phyloP scores from a whole-genome alignment of 225 moss, liverwort and hornwort genomes.

The Ulota crispa region DNA sequence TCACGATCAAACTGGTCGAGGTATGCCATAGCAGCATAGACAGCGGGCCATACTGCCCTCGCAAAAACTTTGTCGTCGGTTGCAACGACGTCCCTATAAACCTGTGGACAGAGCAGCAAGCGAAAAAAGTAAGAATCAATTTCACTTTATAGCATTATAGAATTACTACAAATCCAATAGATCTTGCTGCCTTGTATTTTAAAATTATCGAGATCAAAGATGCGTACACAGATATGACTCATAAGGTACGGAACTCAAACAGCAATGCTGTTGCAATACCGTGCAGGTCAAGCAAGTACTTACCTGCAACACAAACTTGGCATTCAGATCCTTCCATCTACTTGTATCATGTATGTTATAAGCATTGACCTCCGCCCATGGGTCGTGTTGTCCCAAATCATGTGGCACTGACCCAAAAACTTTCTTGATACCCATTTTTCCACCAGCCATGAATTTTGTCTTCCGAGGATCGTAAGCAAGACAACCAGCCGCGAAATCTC shows the following conservation, averaged over 20 bases:
- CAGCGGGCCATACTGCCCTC: conserved; percentile 87
- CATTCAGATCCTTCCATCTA: conserved; percentile 95
- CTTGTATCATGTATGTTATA: conserved; percentile 99
- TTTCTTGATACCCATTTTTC: conserved; percentile 74
- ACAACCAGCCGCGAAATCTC: conserved; percentile 90
- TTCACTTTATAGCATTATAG: neutral
- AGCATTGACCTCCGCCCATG: conserved; percentile 95
- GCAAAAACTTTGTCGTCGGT: conserved; percentile 86
- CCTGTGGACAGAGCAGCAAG: conserved; percentile 46
- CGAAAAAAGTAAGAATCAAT: neutral
- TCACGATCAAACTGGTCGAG: conserved; percentile 95
- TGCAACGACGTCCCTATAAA: conserved; percentile 88
- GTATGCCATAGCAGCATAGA: conserved; percentile 98
- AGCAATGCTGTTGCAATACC: conserved; percentile 9
- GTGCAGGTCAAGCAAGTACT: conserved; percentile 15
- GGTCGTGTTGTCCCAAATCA: conserved; percentile 91
- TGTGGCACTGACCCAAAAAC: conserved; percentile 96
- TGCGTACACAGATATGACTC: neutral
- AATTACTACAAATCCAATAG: neutral
- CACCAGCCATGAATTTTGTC: conserved; percentile 87
- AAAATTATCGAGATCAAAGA: conserved; percentile 18
- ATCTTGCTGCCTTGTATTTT: neutral
- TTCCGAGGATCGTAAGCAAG: conserved; percentile 76
- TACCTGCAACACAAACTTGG: conserved; percentile 96
- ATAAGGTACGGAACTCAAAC: neutral